Base-by-base conservation (phyloP, 148 eudicot genomes). In the Dianthus caryophyllus region DNA sequence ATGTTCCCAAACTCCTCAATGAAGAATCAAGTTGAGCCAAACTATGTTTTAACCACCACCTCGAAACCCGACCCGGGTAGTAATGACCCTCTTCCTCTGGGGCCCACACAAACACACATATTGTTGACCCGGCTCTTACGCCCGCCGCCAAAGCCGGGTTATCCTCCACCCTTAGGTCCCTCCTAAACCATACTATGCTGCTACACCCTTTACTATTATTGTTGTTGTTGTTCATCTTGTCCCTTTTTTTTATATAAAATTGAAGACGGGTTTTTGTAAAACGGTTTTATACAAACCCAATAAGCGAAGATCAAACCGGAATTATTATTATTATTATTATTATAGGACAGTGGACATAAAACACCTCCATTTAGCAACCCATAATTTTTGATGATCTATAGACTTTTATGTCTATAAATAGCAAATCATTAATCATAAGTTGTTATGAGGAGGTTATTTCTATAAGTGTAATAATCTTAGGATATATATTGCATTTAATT, bases 1-100 rank as follows among this genome's bases (percentile, higher is more conserved):
- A 70, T 55, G 97, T 87, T 1, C 99, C 99, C 71, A 95, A 82
- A 68, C 82, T 90, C 65, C 78, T 84, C 15, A 95, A 80, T 64
- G 97, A 90, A 44, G 84, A 82, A 80, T 91, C 97, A 73, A 95
- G 96, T 33, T 87, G 86, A 36, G 82, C 69, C 66, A 95, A 81
- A 53, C 99, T 95, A 46, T 95, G 88, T 73, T 95, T 95, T 1
- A 95, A 87, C 99, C 99, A 90, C 97, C 97, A 95, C 68, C 99
- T 80, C 2, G 99, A 95, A 4, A 90, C 99, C 73, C 97, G 87
- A 6, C 99, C 99, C 36, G 99, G 97, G 49, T 82, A 82, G 65
- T 81, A 95, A 63, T 82, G 85, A 0, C 97, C 96, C 78, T 95
- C 99, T 74, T 95, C 99, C 70, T 95, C 99, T 63, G 99, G 99